Base-by-base conservation (phyloP, 768 basidiomycete genomes). In the Asterophora lycoperdoides region DNA sequence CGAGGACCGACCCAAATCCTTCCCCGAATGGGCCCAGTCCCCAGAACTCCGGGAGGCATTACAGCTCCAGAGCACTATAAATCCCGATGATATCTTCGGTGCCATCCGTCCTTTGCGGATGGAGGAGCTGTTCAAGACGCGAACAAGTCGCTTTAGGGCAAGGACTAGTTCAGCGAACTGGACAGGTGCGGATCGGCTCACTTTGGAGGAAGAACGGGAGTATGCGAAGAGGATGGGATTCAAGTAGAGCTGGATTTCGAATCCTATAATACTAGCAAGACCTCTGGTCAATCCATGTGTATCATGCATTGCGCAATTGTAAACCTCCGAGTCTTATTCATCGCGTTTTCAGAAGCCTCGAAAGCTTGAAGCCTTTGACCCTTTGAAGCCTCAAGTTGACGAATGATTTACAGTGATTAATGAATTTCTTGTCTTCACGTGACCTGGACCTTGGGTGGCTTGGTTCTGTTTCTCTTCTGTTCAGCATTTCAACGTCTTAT, bases 161-260 rank as follows among this genome's bases (percentile, higher is more conserved):
- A 77, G 95, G 40, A 90, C 91, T 8, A 94, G 92, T 60, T 94
- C 91, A 9, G 95, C 95, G 29, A 96, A 96, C 64, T 98, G 95
- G 95, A 78, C 83, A 5, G 92, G 91, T n/a, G 69, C 85, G n/a
- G 95, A 97, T 68, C 76, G 83, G 19, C 69, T 98, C 58, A 94
- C 91, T 13, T 65, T 73, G 18, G 83, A 86, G 54, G 95, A 97
- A 67, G 84, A 94, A 68, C 70, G 75, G 49, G 89, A 92, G 54
- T 98, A 97, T 64, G 92, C 86, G 4, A 77, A 78, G 59, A 76
- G 89, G 49, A 98, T 98, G 95, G 93, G 94, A 6, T 97, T 81
- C 67, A 77, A 71, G 57, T 76, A 61, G 57, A 46, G 15, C n/a
- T 23, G 23, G 23, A 37, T 28, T 33, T 20, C 20, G 44, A 14